A percentile compares a stretch with the other conserved stretches of the same genome.
Evolutionary conservation across 2,329 filamentous ascomycete genomes (phyloP).

Genomic region (Pseudogymnoascus sp.): DNA sequence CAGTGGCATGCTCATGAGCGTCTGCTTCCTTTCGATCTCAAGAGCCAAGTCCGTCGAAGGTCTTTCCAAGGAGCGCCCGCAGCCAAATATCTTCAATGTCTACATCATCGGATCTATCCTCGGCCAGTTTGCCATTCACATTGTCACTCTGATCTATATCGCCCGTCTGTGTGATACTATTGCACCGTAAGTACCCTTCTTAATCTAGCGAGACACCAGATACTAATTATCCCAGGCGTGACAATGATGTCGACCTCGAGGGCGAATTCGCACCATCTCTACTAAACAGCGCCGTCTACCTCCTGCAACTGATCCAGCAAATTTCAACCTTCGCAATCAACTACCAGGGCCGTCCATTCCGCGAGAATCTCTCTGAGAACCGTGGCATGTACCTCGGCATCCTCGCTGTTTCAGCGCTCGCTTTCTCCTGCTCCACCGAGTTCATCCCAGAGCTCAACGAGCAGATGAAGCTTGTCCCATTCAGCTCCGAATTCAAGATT

Average conservation of each 20-base stretch:
- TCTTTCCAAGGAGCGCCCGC: conserved; percentile 90
- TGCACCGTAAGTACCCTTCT: conserved; percentile 59
- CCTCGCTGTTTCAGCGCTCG: conserved; percentile 77
- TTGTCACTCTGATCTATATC: conserved; percentile 87
- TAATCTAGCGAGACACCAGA: neutral
- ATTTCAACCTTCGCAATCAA: conserved; percentile 99
- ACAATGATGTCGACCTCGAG: conserved; percentile 72
- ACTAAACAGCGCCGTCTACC: conserved; percentile 93
- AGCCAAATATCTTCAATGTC: conserved; percentile 97
- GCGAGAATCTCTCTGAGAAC: conserved; percentile 91
- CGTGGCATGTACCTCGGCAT: conserved; percentile 98
- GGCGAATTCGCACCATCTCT: conserved; percentile 89
- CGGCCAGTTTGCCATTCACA: conserved; percentile 94
- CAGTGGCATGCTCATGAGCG: conserved; percentile 98
- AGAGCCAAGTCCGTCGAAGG: conserved; percentile 91
- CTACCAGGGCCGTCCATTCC: conserved; percentile 97
- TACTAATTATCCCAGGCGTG: conserved; percentile 36
- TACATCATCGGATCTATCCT: conserved; percentile 98
- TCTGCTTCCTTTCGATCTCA: conserved; percentile 98
- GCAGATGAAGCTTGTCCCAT: conserved; percentile 85
- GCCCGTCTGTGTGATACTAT: conserved; percentile 78
- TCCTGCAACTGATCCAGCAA: conserved; percentile 95
- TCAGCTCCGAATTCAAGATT: conserved; percentile 77
- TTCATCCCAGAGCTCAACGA: conserved; percentile 93
- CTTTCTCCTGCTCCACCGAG: conserved; percentile 90